phyloP scores from a whole-genome alignment of 768 basidiomycete genomes.

The Amanita molliuscula region DNA sequence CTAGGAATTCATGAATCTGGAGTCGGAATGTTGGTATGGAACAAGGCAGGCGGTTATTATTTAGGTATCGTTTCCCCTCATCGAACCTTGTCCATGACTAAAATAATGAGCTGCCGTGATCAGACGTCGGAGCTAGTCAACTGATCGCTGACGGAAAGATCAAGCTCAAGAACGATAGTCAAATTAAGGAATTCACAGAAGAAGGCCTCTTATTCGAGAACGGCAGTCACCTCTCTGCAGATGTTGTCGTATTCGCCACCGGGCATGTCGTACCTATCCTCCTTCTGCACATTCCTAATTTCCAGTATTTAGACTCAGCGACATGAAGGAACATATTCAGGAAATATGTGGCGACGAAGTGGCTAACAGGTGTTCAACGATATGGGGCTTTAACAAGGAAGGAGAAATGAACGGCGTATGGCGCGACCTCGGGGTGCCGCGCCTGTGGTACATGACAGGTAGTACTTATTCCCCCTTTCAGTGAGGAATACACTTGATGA shows the following conservation, averaged over 20 bases:
- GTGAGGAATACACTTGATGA: background rate
- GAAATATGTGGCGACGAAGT: constrained; percentile 35
- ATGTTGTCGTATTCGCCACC: too few species aligned
- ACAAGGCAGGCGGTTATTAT: constrained; percentile 28
- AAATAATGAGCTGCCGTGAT: constrained; percentile 3
- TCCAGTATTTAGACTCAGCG: constrained; percentile 26
- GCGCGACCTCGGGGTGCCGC: constrained; percentile 38
- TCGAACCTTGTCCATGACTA: background rate
- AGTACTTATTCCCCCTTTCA: background rate
- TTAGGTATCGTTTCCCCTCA: constrained; percentile 15
- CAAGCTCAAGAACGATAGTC: constrained; percentile 61
- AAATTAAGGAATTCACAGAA: too few species aligned
- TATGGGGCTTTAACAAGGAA: too few species aligned
- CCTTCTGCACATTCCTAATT: background rate
- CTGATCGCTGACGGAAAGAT: constrained; percentile 55
- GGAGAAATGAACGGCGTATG: constrained; percentile 43
- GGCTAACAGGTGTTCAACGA: constrained; percentile 31
- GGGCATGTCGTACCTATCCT: constrained; percentile 18
- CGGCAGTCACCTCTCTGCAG: too few species aligned
- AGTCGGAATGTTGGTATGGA: constrained; percentile 20
- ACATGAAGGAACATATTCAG: constrained; percentile 25
- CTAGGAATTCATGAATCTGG: constrained; percentile 30
- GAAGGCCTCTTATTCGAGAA: too few species aligned
- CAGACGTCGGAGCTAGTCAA: constrained; percentile 45
- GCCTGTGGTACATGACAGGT: constrained; percentile 55